phyloP scores from a whole-genome alignment of 805 yeast species.

The Kockiozyma suomiensis region DNA sequence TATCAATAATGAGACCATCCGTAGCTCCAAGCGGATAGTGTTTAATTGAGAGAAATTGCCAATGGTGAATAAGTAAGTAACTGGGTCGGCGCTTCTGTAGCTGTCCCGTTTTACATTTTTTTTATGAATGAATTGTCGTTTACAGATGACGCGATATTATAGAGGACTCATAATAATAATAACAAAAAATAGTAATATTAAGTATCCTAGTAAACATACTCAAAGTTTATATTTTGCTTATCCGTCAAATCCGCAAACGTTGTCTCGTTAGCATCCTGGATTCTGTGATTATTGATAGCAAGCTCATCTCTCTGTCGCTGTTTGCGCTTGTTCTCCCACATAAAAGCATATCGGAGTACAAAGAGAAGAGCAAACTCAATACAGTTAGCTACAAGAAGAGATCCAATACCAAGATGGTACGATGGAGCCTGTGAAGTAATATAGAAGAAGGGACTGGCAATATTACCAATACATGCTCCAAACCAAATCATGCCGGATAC shows the following conservation, averaged over 20 bases:
- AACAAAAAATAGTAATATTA: too few species aligned
- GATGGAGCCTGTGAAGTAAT: constrained; percentile 53
- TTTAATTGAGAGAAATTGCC: too few species aligned
- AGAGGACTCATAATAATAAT: too few species aligned
- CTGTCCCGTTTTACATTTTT: too few species aligned
- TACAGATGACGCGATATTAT: too few species aligned
- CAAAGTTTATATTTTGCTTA: constrained; percentile 55
- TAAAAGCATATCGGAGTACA: not conserved
- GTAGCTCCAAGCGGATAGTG: too few species aligned
- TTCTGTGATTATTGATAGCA: too few species aligned
- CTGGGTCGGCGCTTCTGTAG: too few species aligned
- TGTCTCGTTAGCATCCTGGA: constrained; percentile 41
- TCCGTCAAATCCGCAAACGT: constrained; percentile 59
- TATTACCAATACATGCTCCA: constrained; percentile 67
- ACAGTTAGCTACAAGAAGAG: not conserved
- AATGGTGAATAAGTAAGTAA: too few species aligned
- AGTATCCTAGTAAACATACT: constrained; percentile 50
- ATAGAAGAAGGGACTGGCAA: constrained; percentile 68
- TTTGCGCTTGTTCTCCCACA: not conserved
- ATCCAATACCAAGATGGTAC: not conserved
- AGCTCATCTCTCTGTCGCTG: not conserved
- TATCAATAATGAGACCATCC: too few species aligned
- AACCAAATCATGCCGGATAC: constrained; percentile 61
- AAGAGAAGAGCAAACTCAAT: not conserved
- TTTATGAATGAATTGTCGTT: too few species aligned